These are phyloP conservation scores for Epicoccum sorghinum DNA, from an alignment of 2,329 filamentous ascomycete species.

Conservation along the genomic window DNA sequence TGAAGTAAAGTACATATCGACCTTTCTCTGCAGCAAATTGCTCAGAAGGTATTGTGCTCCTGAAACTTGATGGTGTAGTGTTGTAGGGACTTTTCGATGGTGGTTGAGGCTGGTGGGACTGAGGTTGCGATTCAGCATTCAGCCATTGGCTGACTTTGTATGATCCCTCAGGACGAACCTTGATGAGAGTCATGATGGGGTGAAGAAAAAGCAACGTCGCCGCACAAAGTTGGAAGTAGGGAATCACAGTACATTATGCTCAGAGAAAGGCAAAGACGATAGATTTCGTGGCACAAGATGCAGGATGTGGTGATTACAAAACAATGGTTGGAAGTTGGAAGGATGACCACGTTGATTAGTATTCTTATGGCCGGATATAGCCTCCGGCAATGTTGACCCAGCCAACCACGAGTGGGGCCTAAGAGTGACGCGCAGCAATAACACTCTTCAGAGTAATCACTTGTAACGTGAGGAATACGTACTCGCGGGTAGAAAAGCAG, in stretches of 20 bases:
- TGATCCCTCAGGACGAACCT: conserved; percentile 10
- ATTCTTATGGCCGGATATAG: conserved; percentile 7
- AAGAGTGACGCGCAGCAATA: neutral
- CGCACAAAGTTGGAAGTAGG: neutral
- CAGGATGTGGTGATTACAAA: conserved; percentile 36
- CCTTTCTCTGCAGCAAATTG: conserved; percentile 64
- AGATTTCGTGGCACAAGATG: neutral
- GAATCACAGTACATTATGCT: conserved; percentile 7
- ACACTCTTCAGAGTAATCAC: neutral
- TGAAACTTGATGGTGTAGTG: conserved; percentile 50
- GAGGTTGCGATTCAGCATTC: neutral
- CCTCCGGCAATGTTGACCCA: neutral
- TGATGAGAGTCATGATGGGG: conserved; percentile 16
- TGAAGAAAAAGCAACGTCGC: neutral
- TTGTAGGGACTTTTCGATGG: neutral
- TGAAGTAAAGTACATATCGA: conserved; percentile 68
- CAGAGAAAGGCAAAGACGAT: neutral
- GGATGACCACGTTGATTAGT: conserved; percentile 28
- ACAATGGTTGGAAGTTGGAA: conserved; percentile 20
- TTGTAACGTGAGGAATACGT: too few relatives aligned
- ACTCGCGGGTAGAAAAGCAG: too few relatives aligned
- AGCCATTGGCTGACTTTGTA: too few relatives aligned
- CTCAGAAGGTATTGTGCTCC: conserved; percentile 60
- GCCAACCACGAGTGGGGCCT: neutral
- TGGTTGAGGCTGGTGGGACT: neutral